Conservation (phyloP, 805 yeast species). For the Candida pini region DNA sequence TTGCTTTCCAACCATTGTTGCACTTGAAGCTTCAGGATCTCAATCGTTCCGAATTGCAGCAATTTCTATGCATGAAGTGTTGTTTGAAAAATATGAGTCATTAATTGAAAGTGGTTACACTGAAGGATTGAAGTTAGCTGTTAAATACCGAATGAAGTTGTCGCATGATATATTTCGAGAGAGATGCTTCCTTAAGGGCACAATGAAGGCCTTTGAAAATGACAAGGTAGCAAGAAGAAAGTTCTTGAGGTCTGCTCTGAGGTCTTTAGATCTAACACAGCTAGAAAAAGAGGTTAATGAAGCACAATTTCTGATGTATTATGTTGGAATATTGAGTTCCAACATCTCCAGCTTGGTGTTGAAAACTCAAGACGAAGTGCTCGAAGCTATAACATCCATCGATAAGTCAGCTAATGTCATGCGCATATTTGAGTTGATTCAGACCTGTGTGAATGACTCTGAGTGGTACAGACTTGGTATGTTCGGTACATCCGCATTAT, state of each 20-base stretch:
- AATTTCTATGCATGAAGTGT: conserved; percentile 42
- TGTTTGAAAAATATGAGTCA: conserved; percentile 65
- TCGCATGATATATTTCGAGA: conserved; percentile 25
- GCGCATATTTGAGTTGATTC: conserved; percentile 25
- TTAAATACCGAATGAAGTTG: conserved; percentile 33
- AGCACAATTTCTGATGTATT: conserved; percentile 18
- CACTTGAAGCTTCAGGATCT: conserved; percentile 53
- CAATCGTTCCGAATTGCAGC: conserved; percentile 43
- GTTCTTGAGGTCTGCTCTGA: conserved; percentile 31
- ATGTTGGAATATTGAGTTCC: conserved; percentile 29
- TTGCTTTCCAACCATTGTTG: conserved; percentile 64
- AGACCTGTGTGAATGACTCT: conserved; percentile 4
- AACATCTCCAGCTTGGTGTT: conserved; percentile 38
- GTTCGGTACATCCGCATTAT: conserved; percentile 14
- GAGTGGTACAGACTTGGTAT: conserved; percentile 5
- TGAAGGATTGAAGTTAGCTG: conserved; percentile 57
- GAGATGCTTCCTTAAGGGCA: conserved; percentile 29
- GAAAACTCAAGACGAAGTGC: conserved; percentile 45
- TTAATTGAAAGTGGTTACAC: conserved; percentile 60
- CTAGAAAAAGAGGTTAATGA: conserved; percentile 8
- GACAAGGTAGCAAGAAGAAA: conserved; percentile 36
- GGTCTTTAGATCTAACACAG: conserved; percentile 25
- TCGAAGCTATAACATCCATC: conserved; percentile 36
- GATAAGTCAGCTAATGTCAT: conserved; percentile 36
- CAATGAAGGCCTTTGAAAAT: conserved; percentile 38